These are phyloP conservation scores for Bruguiera sexangula DNA, from an alignment of 345 rosid genomes.

Conservation along the genomic window DNA sequence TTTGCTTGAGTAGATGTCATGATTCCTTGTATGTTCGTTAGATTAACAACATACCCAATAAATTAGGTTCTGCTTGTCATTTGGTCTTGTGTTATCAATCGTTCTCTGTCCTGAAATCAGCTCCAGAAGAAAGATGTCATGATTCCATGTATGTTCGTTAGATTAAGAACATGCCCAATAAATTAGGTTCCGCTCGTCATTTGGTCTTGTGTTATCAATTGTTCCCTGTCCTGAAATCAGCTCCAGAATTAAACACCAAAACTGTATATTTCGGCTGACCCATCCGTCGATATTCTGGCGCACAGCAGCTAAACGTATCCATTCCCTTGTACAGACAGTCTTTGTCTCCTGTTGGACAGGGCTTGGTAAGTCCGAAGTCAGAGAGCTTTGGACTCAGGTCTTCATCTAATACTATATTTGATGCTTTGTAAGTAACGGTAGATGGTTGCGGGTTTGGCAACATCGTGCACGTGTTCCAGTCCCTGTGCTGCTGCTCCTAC, in stretches of 20 bases:
- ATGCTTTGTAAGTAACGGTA: slow-evolving; percentile 52
- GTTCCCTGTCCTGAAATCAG: slow-evolving; percentile 49
- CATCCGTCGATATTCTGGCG: slow-evolving; percentile 48
- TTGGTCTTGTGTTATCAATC: slow-evolving; percentile 40
- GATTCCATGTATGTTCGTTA: no score
- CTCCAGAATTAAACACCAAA: slow-evolving; percentile 55
- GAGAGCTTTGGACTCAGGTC: slow-evolving; percentile 54
- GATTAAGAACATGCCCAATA: slow-evolving; percentile 34
- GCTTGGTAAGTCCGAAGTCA: slow-evolving; percentile 54
- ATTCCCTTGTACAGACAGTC: slow-evolving; percentile 54
- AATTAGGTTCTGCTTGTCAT: slow-evolving; percentile 45
- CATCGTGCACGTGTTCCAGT: slow-evolving; percentile 45
- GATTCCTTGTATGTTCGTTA: no score
- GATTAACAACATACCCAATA: slow-evolving; percentile 33
- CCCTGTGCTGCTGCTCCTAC: slow-evolving; percentile 50
- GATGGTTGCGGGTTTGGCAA: slow-evolving; percentile 46
- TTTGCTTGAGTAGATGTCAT: no score
- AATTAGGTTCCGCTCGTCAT: slow-evolving; percentile 45
- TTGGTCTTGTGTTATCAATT: slow-evolving; percentile 40
- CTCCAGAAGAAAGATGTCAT: slow-evolving; percentile 31
- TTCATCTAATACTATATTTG: slow-evolving; percentile 45
- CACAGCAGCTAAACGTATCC: slow-evolving; percentile 63
- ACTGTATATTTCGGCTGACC: slow-evolving; percentile 51
- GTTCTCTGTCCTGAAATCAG: slow-evolving; percentile 49
- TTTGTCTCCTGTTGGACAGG: slow-evolving; percentile 53